phyloP scores from a whole-genome alignment of 208 protist genomes.

The Vickermania ingenoplastis region DNA sequence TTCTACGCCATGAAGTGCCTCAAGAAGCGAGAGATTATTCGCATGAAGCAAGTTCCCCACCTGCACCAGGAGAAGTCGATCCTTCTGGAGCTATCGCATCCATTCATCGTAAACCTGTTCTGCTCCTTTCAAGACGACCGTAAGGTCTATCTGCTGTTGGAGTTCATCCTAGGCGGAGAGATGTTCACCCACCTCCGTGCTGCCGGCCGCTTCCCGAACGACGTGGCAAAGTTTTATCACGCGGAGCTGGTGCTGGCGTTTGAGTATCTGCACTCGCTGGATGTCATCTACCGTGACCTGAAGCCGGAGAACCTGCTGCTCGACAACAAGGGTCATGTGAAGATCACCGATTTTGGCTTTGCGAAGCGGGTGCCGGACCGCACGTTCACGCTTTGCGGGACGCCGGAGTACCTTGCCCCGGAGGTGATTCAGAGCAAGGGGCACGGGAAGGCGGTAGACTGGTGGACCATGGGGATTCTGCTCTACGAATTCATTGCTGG shows the following conservation, averaged over 20 bases:
- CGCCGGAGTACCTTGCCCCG: constrained; percentile 84
- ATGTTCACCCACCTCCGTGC: constrained; percentile 28
- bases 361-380: constrained; percentile 74
- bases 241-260: constrained; percentile 88
- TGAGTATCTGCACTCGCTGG: constrained; percentile 85
- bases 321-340: constrained; percentile 74
- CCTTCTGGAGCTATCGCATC: constrained; percentile 63
- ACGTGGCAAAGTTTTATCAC: constrained; percentile 76
- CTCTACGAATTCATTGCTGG: constrained; percentile 93
- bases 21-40: constrained; percentile 48
- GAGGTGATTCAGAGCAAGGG: constrained; percentile 90
- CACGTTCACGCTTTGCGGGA: constrained; percentile 85
- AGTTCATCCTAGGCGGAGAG: constrained; percentile 38
- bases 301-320: constrained; percentile 80
- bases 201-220: constrained; percentile 11
- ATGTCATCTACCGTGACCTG: constrained; percentile 85
- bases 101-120: constrained; percentile 20
- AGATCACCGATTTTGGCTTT: constrained; percentile 84
- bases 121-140: constrained; percentile 17
- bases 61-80: constrained; percentile 79
- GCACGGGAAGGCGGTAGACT: constrained; percentile 95
- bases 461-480: constrained; percentile 95
- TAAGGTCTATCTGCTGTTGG: constrained; percentile 52
- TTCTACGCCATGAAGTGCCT: constrained; percentile 71
- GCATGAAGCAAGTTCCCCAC: constrained; percentile 42